Base-by-base conservation (phyloP, 345 rosid genomes). In the Fremontodendron californicum region DNA sequence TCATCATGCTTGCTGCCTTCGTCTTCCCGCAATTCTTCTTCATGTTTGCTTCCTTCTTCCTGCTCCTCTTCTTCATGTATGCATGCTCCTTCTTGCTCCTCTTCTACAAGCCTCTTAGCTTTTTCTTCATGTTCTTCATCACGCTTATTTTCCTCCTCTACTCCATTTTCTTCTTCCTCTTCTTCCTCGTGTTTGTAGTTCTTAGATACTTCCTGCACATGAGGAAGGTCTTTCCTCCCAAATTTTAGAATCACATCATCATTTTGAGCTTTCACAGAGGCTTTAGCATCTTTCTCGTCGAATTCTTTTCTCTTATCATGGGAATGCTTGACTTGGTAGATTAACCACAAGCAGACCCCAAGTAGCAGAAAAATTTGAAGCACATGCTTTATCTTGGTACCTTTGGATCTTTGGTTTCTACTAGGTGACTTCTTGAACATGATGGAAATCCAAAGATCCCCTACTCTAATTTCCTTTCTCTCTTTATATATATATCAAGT, bases 251-350 rank as follows among this genome's bases (percentile, higher is more conserved):
- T 75, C 48, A 77, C 85, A 60, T 85, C 82, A 52, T 37, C 82
- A 46, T 33, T 70, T 72, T 73, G 84, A 11, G 75, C 73, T 52
- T 66, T 70, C 15, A 57, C 78, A 0, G 84, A 81, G 43, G 21
- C 31, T 79, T 87, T 84, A 10, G 81, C 57, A 71, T 88, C 92
- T 25, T 83, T 86, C 84, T 85, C 92, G 21, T 86, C 86, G 31
- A 89, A 77, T 60, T 92, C 98, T 83, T 86, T 88, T 79, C 90
- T 93, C 89, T 90, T 96, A 72, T 91, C 98, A 81, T 90, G 93
- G 60, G 98, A 93, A 67, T 82, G 89, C 92, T 95, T 93, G 19
- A 92, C 94, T 85, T 93, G 98, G 78, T 90, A 93, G 77, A 93
- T 84, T 81, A 93, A 78, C 98, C 98, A 93, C 43, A 95, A 86